Evolutionary conservation across 2,329 filamentous ascomycete species (phyloP).

Genomic region (Exophiala alcalophila): DNA sequence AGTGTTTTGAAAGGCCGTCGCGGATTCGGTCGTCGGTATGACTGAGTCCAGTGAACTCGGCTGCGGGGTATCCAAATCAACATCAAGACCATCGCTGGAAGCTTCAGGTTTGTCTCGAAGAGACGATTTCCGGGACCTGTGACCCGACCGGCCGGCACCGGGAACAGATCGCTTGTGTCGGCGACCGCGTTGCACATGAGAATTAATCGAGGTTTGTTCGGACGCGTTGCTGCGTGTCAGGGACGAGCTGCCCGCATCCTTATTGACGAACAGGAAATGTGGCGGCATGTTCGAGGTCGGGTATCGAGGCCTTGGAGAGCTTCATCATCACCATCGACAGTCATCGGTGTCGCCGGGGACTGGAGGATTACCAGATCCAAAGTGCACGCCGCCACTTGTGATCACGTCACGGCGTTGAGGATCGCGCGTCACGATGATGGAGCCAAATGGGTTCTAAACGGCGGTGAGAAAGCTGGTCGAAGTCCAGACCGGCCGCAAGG

Average conservation of each 20-base stretch:
- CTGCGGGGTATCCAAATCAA: neutral
- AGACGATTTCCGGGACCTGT: slow-evolving; percentile 7
- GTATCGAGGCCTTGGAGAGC: slow-evolving; percentile 8
- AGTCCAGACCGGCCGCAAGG: too few species aligned
- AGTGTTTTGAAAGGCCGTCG: neutral
- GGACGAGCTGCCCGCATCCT: slow-evolving; percentile 23
- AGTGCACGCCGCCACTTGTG: too few species aligned
- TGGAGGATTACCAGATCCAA: too few species aligned
- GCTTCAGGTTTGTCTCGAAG: slow-evolving; percentile 3
- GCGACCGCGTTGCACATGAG: slow-evolving; percentile 26
- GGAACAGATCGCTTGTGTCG: slow-evolving; percentile 20
- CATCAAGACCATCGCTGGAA: slow-evolving; percentile 2
- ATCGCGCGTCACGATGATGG: too few species aligned
- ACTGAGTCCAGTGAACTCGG: too few species aligned
- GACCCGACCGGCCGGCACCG: slow-evolving; percentile 13
- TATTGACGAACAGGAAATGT: slow-evolving; percentile 28
- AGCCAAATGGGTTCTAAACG: neutral
- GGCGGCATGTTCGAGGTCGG: slow-evolving; percentile 19
- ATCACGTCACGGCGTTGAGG: too few species aligned
- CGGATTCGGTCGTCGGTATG: too few species aligned
- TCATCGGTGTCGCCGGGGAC: too few species aligned
- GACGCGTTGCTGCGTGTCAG: slow-evolving; percentile 24
- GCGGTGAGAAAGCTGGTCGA: neutral
- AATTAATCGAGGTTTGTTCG: slow-evolving; percentile 27
- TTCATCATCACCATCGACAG: slow-evolving; percentile 16